A percentile compares a stretch with the other conserved stretches of the same genome.
Conservation (phyloP, 352 stramenopile genomes). For the Pythium aphanidermatum region DNA sequence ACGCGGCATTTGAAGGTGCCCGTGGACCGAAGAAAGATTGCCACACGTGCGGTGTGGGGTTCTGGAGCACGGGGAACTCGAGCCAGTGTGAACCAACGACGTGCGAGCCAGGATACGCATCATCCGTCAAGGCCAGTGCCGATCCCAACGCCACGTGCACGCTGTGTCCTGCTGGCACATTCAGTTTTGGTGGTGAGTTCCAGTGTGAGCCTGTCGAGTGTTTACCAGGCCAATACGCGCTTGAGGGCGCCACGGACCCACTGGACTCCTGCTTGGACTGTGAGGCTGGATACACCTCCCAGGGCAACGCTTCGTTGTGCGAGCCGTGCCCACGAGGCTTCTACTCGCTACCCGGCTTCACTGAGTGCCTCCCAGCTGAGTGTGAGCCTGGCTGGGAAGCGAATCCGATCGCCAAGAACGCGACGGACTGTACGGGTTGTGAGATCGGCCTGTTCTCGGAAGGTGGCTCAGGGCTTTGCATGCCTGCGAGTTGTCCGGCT, state of each 20-base stretch:
- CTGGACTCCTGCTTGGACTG: constrained; percentile 25
- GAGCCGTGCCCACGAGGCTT: constrained; percentile 25
- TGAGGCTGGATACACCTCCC: constrained; percentile 25
- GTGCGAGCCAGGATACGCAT: constrained; percentile 28
- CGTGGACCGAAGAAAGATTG: constrained; percentile 32
- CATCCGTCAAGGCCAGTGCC: constrained; percentile 13
- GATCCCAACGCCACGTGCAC: constrained; percentile 27
- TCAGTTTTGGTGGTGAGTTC: constrained; percentile 21
- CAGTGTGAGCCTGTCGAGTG: constrained; percentile 34
- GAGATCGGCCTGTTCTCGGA: constrained; percentile 35
- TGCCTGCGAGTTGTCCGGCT: constrained; percentile 27
- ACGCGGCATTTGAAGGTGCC: constrained; percentile 19
- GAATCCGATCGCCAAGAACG: constrained; percentile 28
- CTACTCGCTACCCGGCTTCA: constrained; percentile 18
- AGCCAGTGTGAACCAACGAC: constrained; percentile 17
- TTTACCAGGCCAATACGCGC: constrained; percentile 18
- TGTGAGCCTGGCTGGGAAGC: constrained; percentile 35
- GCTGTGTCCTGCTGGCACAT: constrained; percentile 25
- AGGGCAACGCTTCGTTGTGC: constrained; percentile 30
- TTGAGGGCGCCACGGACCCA: constrained; percentile 23
- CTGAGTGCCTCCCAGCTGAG: constrained; percentile 23
- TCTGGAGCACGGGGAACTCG: constrained; percentile 27
- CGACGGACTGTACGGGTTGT: constrained; percentile 37
- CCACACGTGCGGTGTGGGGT: constrained; percentile 26
- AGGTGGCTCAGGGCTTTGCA: constrained; percentile 25